These are phyloP conservation scores for Ploettnerulaceae sp. DNA, from an alignment of 2,329 filamentous ascomycete genomes.

Conservation along the genomic window DNA sequence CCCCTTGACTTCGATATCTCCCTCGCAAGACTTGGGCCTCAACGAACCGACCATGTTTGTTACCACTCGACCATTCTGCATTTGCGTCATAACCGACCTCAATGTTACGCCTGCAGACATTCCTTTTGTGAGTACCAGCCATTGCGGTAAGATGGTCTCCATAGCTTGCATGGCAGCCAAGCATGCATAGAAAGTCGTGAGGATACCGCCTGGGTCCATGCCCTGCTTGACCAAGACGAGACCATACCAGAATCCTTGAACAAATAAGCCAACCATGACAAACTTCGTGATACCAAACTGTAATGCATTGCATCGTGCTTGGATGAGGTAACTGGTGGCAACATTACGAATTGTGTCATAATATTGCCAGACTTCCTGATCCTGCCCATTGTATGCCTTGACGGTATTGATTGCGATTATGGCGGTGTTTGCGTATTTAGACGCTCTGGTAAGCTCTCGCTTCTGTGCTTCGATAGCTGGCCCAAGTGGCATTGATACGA, in stretches of 20 bases:
- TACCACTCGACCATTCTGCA: slow-evolving; percentile 26
- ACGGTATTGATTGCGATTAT: slow-evolving; percentile 76
- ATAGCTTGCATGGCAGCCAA: slow-evolving; percentile 72
- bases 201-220: slow-evolving; percentile 58
- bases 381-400: slow-evolving; percentile 77
- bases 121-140: slow-evolving; percentile 74
- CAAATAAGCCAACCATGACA: slow-evolving; percentile 73
- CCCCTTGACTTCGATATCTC: slow-evolving; percentile 64
- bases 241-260: slow-evolving; percentile 88
- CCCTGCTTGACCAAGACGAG: slow-evolving; percentile 58
- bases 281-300: slow-evolving; percentile 72
- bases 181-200: slow-evolving; percentile 83
- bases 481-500: slow-evolving; percentile 58
- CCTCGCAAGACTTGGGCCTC: slow-evolving; percentile 46
- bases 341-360: slow-evolving; percentile 50
- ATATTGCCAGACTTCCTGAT: slow-evolving; percentile 65
- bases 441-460: slow-evolving; percentile 59
- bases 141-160: slow-evolving; percentile 69
- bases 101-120: slow-evolving; percentile 67
- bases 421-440: slow-evolving; percentile 66
- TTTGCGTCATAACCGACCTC: slow-evolving; percentile 39
- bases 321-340: slow-evolving; percentile 58
- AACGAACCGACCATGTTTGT: slow-evolving; percentile 32
- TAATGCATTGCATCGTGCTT: slow-evolving; percentile 62
- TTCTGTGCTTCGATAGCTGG: slow-evolving; percentile 66